Conservation (phyloP, 2,329 filamentous ascomycete genomes). For the Incumbomyces lentus region DNA sequence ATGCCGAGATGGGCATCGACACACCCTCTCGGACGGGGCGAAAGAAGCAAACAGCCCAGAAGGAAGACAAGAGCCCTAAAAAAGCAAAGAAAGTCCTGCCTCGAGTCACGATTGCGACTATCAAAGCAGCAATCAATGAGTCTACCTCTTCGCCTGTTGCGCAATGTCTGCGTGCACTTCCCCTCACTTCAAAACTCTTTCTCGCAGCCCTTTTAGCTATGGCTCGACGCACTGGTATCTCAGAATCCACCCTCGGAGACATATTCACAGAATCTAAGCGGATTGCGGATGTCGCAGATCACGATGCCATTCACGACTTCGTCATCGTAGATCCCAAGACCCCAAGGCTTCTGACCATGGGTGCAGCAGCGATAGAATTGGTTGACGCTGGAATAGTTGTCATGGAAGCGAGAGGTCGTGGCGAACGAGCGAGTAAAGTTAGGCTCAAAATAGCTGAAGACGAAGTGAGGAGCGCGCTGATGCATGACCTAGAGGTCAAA, state of each 20-base stretch:
- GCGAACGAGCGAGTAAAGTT: conserved; percentile 80
- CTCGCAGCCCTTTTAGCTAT: conserved; percentile 71
- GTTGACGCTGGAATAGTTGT: conserved; percentile 81
- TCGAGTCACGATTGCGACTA: conserved; percentile 80
- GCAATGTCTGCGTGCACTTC: conserved; percentile 72
- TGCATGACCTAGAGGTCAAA: conserved; percentile 78
- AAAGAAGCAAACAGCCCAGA: conserved; percentile 15
- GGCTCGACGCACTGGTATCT: conserved; percentile 70
- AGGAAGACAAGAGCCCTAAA: conserved; percentile 10
- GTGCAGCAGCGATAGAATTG: conserved; percentile 67
- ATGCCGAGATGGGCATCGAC: conserved; percentile 23
- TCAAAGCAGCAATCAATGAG: conserved; percentile 90
- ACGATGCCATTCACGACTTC: conserved; percentile 48
- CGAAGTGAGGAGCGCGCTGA: conserved; percentile 77
- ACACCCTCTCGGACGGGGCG: conserved; percentile 36
- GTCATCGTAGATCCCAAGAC: conserved; percentile 31
- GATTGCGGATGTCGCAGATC: conserved; percentile 49
- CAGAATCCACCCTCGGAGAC: conserved; percentile 80
- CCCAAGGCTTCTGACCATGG: conserved; percentile 49
- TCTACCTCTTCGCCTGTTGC: conserved; percentile 87
- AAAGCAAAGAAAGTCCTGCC: conserved; percentile 26
- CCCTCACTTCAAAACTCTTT: conserved; percentile 73
- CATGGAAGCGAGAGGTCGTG: conserved; percentile 61
- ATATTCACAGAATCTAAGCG: conserved; percentile 75
- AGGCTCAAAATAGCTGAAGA: conserved; percentile 79